Evolutionary conservation across 139 green algal genomes (phyloP).

Genomic region (Axilococcus clingmanii): DNA sequence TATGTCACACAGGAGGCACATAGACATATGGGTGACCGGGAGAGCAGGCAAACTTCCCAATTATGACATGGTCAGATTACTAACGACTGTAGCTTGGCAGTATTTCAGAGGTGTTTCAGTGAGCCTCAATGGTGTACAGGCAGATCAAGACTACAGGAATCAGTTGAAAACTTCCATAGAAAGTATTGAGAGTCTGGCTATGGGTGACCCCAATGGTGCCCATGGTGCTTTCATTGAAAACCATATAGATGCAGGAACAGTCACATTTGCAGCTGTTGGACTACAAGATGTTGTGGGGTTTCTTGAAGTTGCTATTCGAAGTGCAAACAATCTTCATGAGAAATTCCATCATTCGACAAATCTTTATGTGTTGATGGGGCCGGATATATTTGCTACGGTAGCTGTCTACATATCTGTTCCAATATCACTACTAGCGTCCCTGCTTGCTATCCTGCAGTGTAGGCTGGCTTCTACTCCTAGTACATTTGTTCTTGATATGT

Average conservation of each 20-base stretch:
- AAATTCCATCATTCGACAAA: conserved; percentile 70
- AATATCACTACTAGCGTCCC: too few species aligned
- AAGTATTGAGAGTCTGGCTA: neutral
- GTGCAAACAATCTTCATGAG: conserved; percentile 71
- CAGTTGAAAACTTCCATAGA: too few species aligned
- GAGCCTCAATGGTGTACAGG: too few species aligned
- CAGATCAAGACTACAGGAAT: too few species aligned
- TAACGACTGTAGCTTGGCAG: conserved; percentile 11
- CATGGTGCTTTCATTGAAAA: conserved; percentile 53
- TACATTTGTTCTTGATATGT: too few species aligned
- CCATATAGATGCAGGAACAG: conserved; percentile 49
- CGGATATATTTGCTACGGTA: conserved; percentile 37
- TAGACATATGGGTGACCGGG: conserved; percentile 39
- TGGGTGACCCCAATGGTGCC: conserved; percentile 3
- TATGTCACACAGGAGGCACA: conserved; percentile 8
- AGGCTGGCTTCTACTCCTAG: too few species aligned
- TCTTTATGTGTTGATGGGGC: conserved; percentile 50
- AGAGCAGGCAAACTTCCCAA: conserved; percentile 62
- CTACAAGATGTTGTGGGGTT: neutral
- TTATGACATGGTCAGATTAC: conserved; percentile 57
- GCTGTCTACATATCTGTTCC: conserved; percentile 53
- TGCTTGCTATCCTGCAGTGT: too few species aligned
- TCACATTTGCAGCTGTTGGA: conserved; percentile 6
- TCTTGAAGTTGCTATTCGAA: conserved; percentile 38
- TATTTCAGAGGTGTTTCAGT: too few species aligned